phyloP scores from a whole-genome alignment of 495 filamentous ascomycete species.

The Trichoderma orchidacearum region DNA sequence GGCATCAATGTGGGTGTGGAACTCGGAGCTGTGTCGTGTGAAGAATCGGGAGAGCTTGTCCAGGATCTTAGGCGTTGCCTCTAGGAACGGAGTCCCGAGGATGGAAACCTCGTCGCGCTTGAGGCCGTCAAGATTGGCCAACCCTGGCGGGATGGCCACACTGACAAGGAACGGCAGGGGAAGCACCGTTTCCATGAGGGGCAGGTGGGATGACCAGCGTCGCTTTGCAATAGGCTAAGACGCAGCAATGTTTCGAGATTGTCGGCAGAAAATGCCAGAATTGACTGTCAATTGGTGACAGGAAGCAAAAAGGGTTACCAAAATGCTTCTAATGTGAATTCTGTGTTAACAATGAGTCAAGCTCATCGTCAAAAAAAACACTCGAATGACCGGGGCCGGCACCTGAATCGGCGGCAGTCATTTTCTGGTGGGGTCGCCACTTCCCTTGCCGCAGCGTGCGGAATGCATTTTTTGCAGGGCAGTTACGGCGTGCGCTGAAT shows the following conservation, averaged over 20 bases:
- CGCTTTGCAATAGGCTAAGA: neutral
- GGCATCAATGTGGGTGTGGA: constrained; percentile 64
- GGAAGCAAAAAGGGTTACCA: neutral
- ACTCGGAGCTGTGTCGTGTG: constrained; percentile 47
- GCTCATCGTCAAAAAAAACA: neutral
- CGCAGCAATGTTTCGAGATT: neutral
- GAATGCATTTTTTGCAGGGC: no score
- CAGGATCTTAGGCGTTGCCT: constrained; percentile 40
- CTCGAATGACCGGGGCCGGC: neutral
- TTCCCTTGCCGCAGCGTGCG: neutral
- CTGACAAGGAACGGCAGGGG: constrained; percentile 44
- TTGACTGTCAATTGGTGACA: constrained; percentile 6
- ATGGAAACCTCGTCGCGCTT: constrained; percentile 59
- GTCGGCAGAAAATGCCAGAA: neutral
- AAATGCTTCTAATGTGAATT: neutral
- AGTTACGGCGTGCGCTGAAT: neutral
- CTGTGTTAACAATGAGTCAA: neutral
- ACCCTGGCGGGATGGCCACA: constrained; percentile 40
- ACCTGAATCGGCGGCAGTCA: neutral
- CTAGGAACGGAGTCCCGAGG: constrained; percentile 63
- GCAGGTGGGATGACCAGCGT: neutral
- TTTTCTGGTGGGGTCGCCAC: neutral
- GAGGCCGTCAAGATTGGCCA: constrained; percentile 38
- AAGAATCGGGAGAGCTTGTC: constrained; percentile 55
- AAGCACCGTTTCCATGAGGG: constrained; percentile 38